A percentile compares a stretch with the other conserved stretches of the same genome.
phyloP scores from a whole-genome alignment of 2,329 filamentous ascomycete genomes.

The Epichloe sp. region DNA sequence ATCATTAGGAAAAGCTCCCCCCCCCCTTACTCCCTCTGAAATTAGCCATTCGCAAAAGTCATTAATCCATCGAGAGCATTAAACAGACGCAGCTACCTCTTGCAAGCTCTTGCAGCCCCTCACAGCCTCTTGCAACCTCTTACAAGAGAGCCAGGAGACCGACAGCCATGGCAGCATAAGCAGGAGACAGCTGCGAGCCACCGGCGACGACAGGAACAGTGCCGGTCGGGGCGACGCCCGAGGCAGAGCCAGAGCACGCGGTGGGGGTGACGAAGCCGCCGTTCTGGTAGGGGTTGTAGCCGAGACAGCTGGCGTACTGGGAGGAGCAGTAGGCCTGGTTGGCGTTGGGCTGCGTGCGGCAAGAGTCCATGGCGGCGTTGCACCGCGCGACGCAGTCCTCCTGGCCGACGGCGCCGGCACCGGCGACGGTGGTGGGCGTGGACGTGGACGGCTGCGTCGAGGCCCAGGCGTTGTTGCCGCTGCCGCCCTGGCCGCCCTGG shows the following conservation, averaged over 20 bases:
- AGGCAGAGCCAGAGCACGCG: not conserved
- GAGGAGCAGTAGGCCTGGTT: not conserved
- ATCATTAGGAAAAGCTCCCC: no score
- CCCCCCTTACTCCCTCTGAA: no score
- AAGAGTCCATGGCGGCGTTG: not conserved
- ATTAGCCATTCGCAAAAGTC: no score
- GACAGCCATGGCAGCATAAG: slow-evolving; percentile 2
- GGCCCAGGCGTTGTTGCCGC: no score
- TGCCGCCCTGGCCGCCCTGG: no score
- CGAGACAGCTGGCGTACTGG: slow-evolving; percentile 2
- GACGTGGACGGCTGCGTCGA: not conserved
- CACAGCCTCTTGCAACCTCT: no score
- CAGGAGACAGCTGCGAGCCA: not conserved
- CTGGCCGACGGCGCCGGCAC: not conserved
- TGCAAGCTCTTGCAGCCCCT: no score
- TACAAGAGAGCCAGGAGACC: not conserved
- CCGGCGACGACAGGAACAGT: not conserved
- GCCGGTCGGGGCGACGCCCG: not conserved
- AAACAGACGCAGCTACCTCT: no score
- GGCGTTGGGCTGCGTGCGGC: not conserved
- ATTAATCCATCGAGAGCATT: no score
- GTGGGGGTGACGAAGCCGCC: not conserved
- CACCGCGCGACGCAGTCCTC: slow-evolving; percentile 1
- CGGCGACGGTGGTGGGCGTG: not conserved
- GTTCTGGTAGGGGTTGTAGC: not conserved